Percentiles rank a stretch among this genome's conserved stretches.
Conservation (phyloP, 805 yeast genomes). For the Spathaspora sp. region DNA sequence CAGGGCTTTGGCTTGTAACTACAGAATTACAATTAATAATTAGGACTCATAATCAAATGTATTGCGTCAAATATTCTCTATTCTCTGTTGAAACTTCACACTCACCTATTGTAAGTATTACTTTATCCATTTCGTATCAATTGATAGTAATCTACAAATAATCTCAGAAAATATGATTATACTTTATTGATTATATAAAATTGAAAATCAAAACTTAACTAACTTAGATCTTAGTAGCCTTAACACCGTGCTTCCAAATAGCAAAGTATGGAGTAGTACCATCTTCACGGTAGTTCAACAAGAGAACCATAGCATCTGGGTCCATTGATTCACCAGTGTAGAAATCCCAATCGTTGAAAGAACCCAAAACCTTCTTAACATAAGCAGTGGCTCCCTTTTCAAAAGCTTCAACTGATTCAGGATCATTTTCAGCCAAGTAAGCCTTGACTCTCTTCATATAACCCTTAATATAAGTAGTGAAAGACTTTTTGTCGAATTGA, state of each 20-base stretch:
- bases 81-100: too few relatives aligned
- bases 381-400: constrained; percentile 97
- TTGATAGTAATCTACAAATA: neutral
- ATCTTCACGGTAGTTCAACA: constrained; percentile 99
- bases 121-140: too few relatives aligned
- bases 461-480: constrained; percentile 94
- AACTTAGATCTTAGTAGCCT: constrained; percentile 80
- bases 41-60: too few relatives aligned
- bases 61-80: too few relatives aligned
- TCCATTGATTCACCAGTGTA: constrained; percentile 99
- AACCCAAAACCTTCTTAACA: constrained; percentile 92
- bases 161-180: neutral
- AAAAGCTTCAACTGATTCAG: constrained; percentile 82
- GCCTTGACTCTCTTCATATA: constrained; percentile 98
- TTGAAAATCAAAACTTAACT: neutral
- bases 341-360: constrained; percentile 99
- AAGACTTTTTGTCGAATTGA: constrained; percentile 95
- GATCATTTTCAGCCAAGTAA: constrained; percentile 81
- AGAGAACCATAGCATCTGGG: constrained; percentile 98
- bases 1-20: too few relatives aligned
- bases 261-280: constrained; percentile 97
- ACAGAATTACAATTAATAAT: too few relatives aligned
- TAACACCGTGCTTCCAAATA: constrained; percentile 98
- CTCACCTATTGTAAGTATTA: too few relatives aligned
- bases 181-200: neutral